A percentile compares a stretch with the other conserved stretches of the same genome.
Conservation (phyloP, 441 rosid species). For the Erodium moschatum region DNA sequence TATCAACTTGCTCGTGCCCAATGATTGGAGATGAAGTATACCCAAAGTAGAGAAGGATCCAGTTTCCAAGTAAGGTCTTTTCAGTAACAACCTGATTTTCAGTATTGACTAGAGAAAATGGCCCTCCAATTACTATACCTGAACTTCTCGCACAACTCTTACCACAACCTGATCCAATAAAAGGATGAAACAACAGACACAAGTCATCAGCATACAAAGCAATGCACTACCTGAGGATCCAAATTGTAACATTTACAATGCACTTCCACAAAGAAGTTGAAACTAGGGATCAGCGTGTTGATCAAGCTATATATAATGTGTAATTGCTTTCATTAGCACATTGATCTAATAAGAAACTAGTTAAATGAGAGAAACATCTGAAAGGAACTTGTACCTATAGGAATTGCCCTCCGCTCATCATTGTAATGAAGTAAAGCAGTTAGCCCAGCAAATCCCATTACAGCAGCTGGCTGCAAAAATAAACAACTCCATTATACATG, state of each 20-base stretch:
- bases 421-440: constrained; percentile 47
- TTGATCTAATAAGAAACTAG: background rate
- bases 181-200: background rate
- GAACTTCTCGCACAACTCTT: background rate
- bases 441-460: constrained; percentile 51
- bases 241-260: background rate
- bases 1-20: constrained; percentile 5
- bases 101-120: background rate
- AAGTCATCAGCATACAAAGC: background rate
- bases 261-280: background rate
- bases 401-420: constrained; percentile 62
- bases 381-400: constrained; percentile 29
- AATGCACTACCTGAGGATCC: background rate
- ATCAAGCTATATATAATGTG: no score
- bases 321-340: no score
- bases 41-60: constrained; percentile 5
- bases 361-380: background rate
- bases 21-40: background rate
- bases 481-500: background rate
- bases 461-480: constrained; percentile 46
- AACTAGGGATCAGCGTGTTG: no score
- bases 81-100: constrained; percentile 6
- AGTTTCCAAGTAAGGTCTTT: constrained; percentile 6
- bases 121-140: constrained; percentile 1
- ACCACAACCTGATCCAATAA: constrained; percentile 1